Evolutionary conservation across 805 yeast genomes (phyloP).

Genomic region (Starmera amethionina): DNA sequence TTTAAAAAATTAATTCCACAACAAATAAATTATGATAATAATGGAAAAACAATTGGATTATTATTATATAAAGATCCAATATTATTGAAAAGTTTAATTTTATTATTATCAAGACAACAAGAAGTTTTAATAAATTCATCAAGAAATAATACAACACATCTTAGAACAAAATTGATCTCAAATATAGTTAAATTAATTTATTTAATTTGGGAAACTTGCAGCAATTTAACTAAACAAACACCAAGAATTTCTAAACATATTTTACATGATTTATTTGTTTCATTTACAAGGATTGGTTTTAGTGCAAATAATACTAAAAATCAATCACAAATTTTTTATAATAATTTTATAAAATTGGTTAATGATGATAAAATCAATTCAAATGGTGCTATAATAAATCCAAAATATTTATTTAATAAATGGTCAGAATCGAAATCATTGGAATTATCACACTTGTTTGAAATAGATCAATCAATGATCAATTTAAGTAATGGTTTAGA

Average conservation of each 20-base stretch:
- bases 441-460: constrained; percentile 23
- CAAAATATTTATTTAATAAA: constrained; percentile 30
- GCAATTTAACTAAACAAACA: constrained; percentile 1
- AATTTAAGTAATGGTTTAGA: constrained; percentile 50
- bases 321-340: constrained; percentile 28
- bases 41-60: constrained; percentile 6
- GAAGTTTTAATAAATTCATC: constrained; percentile 19
- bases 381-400: background rate
- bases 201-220: constrained; percentile 16
- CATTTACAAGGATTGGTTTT: constrained; percentile 43
- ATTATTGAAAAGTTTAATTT: constrained; percentile 12
- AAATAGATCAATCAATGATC: constrained; percentile 27
- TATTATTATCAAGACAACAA: constrained; percentile 22
- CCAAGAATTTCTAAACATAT: constrained; percentile 21
- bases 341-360: constrained; percentile 23
- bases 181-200: constrained; percentile 11
- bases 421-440: constrained; percentile 33
- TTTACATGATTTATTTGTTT: constrained; percentile 36
- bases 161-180: constrained; percentile 12
- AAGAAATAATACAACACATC: constrained; percentile 13
- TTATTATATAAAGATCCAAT: constrained; percentile 15
- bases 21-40: constrained; percentile 3
- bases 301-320: constrained; percentile 31
- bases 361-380: constrained; percentile 11
- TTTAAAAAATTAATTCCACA: constrained; percentile 32